Percentiles rank a stretch among this genome's conserved stretches.
Evolutionary conservation across 192 early-diverging fungal species (phyloP).

Genomic region (Mortierella claussenii): DNA sequence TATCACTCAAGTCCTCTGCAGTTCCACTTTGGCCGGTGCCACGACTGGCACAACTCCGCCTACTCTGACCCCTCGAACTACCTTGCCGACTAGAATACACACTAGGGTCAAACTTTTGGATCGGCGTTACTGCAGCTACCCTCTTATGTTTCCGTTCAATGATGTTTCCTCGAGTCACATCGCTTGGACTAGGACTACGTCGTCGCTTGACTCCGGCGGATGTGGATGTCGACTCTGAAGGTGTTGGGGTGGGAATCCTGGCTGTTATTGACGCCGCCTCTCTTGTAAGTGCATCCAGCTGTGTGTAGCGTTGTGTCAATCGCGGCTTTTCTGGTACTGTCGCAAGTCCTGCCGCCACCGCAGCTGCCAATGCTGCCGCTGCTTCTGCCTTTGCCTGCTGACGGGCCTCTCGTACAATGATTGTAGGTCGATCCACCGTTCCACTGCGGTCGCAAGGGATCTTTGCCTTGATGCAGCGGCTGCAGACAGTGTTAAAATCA

Average conservation of each 20-base stretch:
- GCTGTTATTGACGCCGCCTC: slow-evolving; percentile 5
- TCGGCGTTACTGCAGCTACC: slow-evolving; percentile 2
- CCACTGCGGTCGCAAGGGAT: slow-evolving; percentile 47
- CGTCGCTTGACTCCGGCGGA: slow-evolving; percentile 13
- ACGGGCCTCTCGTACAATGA: slow-evolving; percentile 45
- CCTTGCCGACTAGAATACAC: neutral
- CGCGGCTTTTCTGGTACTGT: slow-evolving; percentile 1
- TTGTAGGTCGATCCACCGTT: slow-evolving; percentile 44
- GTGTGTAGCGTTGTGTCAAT: neutral
- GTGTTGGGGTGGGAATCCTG: neutral
- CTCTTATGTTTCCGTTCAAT: slow-evolving; percentile 31
- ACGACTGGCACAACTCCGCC: neutral
- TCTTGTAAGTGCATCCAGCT: slow-evolving; percentile 1
- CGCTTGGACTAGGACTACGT: slow-evolving; percentile 25
- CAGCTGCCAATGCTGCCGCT: slow-evolving; percentile 17
- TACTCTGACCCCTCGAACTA: neutral
- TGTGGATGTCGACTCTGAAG: neutral
- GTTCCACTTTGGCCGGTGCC: neutral
- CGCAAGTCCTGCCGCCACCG: slow-evolving; percentile 27
- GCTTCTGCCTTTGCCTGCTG: slow-evolving; percentile 33
- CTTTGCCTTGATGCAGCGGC: slow-evolving; percentile 44
- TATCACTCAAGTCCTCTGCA: neutral
- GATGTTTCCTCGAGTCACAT: slow-evolving; percentile 25
- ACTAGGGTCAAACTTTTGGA: slow-evolving; percentile 23
- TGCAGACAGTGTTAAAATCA: slow-evolving; percentile 42